These are phyloP conservation scores for Coemansia umbellata DNA, from an alignment of 192 early-diverging fungal genomes.

Conservation along the genomic window DNA sequence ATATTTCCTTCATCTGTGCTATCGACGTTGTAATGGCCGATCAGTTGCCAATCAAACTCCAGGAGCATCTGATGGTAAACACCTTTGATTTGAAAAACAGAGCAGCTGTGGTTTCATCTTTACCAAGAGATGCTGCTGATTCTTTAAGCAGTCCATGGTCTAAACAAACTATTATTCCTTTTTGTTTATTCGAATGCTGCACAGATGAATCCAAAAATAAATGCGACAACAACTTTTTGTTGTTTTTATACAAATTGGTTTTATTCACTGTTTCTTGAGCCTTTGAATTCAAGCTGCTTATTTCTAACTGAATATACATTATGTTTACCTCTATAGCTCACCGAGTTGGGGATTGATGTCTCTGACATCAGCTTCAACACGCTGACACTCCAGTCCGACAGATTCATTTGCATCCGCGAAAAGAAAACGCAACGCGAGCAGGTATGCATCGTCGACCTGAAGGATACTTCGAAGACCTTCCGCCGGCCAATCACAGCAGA, in stretches of 20 bases:
- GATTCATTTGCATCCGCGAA: conserved; percentile 97
- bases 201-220: no score
- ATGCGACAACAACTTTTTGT: no score
- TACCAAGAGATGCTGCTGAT: not conserved
- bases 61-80: conserved; percentile 93
- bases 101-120: not conserved
- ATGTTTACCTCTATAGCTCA: conserved; percentile 60
- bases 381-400: conserved; percentile 96
- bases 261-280: no score
- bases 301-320: not conserved
- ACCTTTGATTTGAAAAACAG: not conserved
- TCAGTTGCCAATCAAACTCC: conserved; percentile 86
- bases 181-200: no score
- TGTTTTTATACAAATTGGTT: no score
- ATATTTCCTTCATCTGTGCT: conserved; percentile 8
- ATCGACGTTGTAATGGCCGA: conserved; percentile 60
- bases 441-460: conserved; percentile 94
- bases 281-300: no score
- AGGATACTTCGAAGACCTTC: conserved; percentile 73
- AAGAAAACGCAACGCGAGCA: conserved; percentile 80
- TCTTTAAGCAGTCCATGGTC: no score
- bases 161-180: no score
- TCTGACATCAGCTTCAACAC: conserved; percentile 96
- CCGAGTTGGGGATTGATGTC: conserved; percentile 82
- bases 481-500: conserved; percentile 95